These are phyloP conservation scores for Sugiyamaella americana DNA, from an alignment of 805 yeast genomes.

Conservation along the genomic window DNA sequence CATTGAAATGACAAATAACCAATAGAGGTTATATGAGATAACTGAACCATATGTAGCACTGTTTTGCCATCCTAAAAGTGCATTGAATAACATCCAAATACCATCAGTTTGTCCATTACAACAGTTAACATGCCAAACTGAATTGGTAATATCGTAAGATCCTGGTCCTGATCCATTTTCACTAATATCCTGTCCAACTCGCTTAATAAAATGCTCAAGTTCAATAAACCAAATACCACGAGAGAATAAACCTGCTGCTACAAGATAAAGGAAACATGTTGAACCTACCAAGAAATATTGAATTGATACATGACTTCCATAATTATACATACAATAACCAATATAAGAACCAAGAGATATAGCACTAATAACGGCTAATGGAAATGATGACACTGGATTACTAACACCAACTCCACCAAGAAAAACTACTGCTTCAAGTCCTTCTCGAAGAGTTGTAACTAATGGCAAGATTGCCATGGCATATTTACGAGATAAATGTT, in stretches of 20 bases:
- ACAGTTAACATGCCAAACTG: conserved; percentile 93
- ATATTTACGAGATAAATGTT: conserved; percentile 40
- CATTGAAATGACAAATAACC: conserved; percentile 47
- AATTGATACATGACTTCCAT: conserved; percentile 73
- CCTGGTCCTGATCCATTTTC: conserved; percentile 94
- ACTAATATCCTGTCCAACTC: conserved; percentile 79
- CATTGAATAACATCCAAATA: conserved; percentile 85
- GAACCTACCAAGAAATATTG: conserved; percentile 68
- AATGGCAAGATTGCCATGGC: conserved; percentile 75
- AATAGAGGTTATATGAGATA: conserved; percentile 60
- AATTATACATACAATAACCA: conserved; percentile 63
- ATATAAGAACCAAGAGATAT: conserved; percentile 51
- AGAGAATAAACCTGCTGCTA: conserved; percentile 81
- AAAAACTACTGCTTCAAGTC: conserved; percentile 86
- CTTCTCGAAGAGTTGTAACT: conserved; percentile 81
- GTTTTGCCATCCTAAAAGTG: conserved; percentile 90
- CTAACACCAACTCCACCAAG: conserved; percentile 82
- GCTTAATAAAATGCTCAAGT: conserved; percentile 63
- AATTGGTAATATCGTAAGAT: conserved; percentile 68
- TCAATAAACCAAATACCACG: conserved; percentile 90
- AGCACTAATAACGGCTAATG: conserved; percentile 58
- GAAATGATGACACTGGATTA: conserved; percentile 59
- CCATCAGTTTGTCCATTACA: conserved; percentile 93
- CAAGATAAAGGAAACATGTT: conserved; percentile 74
- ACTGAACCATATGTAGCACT: conserved; percentile 90